phyloP scores from a whole-genome alignment of 1,139 yeast genomes.

The Scheffersomyces quercinus region DNA sequence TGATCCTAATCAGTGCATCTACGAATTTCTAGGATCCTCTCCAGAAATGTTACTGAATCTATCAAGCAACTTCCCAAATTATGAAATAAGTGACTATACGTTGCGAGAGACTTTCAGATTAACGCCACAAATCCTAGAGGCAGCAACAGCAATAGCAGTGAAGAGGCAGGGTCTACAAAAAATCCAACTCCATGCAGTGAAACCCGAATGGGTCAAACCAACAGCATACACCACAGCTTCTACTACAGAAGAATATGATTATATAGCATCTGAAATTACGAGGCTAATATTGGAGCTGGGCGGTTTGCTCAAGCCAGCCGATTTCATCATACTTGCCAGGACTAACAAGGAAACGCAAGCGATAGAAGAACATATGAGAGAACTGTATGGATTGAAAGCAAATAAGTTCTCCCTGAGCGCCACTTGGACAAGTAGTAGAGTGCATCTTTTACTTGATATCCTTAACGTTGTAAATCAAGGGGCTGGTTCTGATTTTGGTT shows the following conservation, averaged over 20 bases:
- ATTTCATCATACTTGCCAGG: slow-evolving; percentile 55
- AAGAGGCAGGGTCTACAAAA: neutral
- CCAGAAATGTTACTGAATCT: slow-evolving; percentile 30
- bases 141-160: slow-evolving; percentile 34
- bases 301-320: slow-evolving; percentile 47
- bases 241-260: slow-evolving; percentile 38
- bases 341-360: slow-evolving; percentile 55
- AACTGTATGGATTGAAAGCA: slow-evolving; percentile 41
- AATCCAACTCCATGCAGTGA: neutral
- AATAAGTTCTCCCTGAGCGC: slow-evolving; percentile 49
- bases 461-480: slow-evolving; percentile 40
- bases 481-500: slow-evolving; percentile 34
- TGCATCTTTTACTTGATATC: slow-evolving; percentile 52
- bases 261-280: slow-evolving; percentile 46
- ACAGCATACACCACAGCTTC: slow-evolving; percentile 7
- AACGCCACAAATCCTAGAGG: slow-evolving; percentile 53
- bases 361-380: slow-evolving; percentile 37
- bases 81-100: slow-evolving; percentile 25
- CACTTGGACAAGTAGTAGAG: slow-evolving; percentile 53
- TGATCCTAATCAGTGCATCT: slow-evolving; percentile 72
- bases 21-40: slow-evolving; percentile 61
- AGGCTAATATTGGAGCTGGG: slow-evolving; percentile 46
- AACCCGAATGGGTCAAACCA: neutral
- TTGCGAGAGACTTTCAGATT: slow-evolving; percentile 58
- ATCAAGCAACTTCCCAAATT: slow-evolving; percentile 24